These are phyloP conservation scores for Letharia columbiana DNA, from an alignment of 495 filamentous ascomycete genomes.

Conservation along the genomic window DNA sequence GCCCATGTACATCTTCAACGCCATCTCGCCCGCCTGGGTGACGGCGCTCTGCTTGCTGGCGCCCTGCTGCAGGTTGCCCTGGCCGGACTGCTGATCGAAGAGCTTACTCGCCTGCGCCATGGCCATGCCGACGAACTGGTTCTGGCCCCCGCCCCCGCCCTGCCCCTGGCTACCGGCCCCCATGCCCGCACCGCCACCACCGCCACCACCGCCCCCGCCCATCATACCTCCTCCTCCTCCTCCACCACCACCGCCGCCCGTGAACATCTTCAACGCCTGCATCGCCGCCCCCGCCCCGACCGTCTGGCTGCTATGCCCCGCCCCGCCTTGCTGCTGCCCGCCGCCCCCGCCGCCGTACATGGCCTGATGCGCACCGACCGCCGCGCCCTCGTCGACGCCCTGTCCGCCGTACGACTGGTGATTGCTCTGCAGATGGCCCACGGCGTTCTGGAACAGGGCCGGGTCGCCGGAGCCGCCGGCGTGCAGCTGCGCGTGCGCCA, in stretches of 20 bases:
- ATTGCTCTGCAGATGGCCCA: conserved; percentile 42
- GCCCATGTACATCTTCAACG: conserved; percentile 64
- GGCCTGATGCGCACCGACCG: conserved; percentile 47
- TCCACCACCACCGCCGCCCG: conserved; percentile 26
- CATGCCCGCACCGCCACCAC: conserved; percentile 28
- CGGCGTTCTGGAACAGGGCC: conserved; percentile 41
- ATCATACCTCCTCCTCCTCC: neutral
- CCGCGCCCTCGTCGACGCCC: conserved; percentile 49
- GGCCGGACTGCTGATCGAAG: conserved; percentile 50
- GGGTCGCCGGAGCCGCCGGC: conserved; percentile 26
- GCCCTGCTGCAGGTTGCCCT: conserved; percentile 38
- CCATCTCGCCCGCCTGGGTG: conserved; percentile 52
- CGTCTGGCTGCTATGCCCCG: conserved; percentile 32
- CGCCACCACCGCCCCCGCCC: conserved; percentile 20
- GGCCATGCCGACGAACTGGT: conserved; percentile 55
- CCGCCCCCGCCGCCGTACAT: conserved; percentile 38
- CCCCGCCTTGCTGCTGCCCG: conserved; percentile 1
- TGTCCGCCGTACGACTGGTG: conserved; percentile 30
- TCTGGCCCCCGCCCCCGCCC: conserved; percentile 39
- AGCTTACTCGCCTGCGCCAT: conserved; percentile 60
- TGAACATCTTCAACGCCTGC: conserved; percentile 63
- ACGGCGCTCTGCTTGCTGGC: conserved; percentile 56
- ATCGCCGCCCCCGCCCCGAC: conserved; percentile 56
- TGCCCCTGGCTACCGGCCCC: conserved; percentile 23
- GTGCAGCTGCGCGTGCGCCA: conserved; percentile 40